These are phyloP conservation scores for Daldinia concentrica DNA, from an alignment of 495 filamentous ascomycete species.

Conservation along the genomic window DNA sequence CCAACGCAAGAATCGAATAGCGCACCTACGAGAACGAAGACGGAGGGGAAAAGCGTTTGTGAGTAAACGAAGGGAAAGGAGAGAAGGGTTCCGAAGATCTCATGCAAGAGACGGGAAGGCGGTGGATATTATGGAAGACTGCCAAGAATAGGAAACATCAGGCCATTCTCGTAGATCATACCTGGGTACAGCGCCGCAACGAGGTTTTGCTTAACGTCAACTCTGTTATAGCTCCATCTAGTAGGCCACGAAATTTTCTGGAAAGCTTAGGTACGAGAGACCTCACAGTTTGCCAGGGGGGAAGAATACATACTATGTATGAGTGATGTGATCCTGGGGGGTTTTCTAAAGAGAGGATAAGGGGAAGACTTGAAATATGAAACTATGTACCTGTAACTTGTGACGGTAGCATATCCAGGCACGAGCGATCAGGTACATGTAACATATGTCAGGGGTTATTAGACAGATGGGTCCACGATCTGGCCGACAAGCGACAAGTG, in stretches of 20 bases:
- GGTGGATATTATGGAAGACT: constrained; percentile 56
- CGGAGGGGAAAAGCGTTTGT: constrained; percentile 41
- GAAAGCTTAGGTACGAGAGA: constrained; percentile 4
- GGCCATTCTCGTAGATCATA: constrained; percentile 60
- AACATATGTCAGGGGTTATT: constrained; percentile 31
- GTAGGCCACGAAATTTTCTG: constrained; percentile 36
- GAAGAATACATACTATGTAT: constrained; percentile 18
- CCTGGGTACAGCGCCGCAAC: constrained; percentile 62
- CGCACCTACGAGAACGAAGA: constrained; percentile 47
- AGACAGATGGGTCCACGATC: constrained; percentile 31
- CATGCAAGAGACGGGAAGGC: constrained; percentile 55
- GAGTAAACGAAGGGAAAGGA: constrained; percentile 41
- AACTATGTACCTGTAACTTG: constrained; percentile 27
- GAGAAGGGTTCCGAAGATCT: constrained; percentile 48
- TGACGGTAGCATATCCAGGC: constrained; percentile 8
- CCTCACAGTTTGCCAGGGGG: constrained; percentile 24
- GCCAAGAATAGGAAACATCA: constrained; percentile 54
- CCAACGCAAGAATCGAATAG: constrained; percentile 54
- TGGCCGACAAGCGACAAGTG: constrained; percentile 18
- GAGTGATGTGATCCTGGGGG: constrained; percentile 40
- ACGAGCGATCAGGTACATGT: constrained; percentile 25
- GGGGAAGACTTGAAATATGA: constrained; percentile 1
- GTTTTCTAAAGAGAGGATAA: constrained; percentile 11
- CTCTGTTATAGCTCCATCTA: constrained; percentile 27
- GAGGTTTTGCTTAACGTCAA: constrained; percentile 45